Percentiles rank a stretch among this genome's conserved stretches.
Evolutionary conservation across 305 asterid species (phyloP).

Genomic region (Plantago coronopus): DNA sequence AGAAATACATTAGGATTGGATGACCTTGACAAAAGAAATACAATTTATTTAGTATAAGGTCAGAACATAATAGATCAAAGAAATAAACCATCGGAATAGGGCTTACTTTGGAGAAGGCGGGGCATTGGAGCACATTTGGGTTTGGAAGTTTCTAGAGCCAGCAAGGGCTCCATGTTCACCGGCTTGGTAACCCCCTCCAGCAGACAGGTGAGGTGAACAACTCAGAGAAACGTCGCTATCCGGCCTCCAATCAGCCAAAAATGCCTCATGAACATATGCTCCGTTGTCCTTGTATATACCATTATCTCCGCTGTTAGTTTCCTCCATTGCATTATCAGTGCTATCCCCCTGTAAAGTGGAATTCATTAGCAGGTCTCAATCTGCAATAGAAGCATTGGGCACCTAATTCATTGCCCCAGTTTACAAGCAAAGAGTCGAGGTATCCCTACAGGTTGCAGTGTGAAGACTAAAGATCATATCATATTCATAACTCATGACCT

Average conservation of each 20-base stretch:
- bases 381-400: constrained; percentile 11
- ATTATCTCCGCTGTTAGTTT: constrained; percentile 41
- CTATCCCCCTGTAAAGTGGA: constrained; percentile 49
- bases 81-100: constrained; percentile 18
- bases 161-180: constrained; percentile 32
- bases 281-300: constrained; percentile 65
- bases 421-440: background rate
- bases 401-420: background rate
- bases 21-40: constrained; percentile 40
- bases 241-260: constrained; percentile 94
- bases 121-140: constrained; percentile 33
- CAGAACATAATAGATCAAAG: constrained; percentile 21
- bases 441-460: constrained; percentile 4
- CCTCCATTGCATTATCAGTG: constrained; percentile 52
- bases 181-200: constrained; percentile 39
- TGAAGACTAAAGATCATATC: background rate
- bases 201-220: constrained; percentile 28
- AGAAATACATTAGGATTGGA: constrained; percentile 40
- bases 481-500: background rate
- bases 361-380: constrained; percentile 17
- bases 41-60: constrained; percentile 23
- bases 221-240: constrained; percentile 34
- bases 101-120: constrained; percentile 51
- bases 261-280: constrained; percentile 95
- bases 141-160: constrained; percentile 34